These are phyloP conservation scores for Coemansia linderi DNA, from an alignment of 371 early-diverging fungal species.

Conservation along the genomic window DNA sequence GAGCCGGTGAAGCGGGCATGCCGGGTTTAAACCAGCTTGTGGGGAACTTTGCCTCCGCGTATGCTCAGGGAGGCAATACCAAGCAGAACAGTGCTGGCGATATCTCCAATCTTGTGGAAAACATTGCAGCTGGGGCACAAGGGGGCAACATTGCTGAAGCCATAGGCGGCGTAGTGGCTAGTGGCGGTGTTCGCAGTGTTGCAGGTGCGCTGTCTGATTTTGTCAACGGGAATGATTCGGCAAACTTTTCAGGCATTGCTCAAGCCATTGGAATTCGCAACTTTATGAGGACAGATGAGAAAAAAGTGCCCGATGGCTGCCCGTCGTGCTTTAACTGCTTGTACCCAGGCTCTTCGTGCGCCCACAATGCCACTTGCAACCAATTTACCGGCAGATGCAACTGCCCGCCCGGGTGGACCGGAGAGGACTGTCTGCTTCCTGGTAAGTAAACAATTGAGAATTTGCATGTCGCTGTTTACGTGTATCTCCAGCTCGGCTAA, in stretches of 20 bases:
- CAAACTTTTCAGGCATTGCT: slow-evolving; percentile 27
- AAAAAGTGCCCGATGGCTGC: slow-evolving; percentile 59
- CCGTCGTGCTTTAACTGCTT: slow-evolving; percentile 87
- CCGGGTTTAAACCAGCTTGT: slow-evolving; percentile 2
- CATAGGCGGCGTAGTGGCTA: not conserved
- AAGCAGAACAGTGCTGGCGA: not conserved
- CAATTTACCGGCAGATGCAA: slow-evolving; percentile 77
- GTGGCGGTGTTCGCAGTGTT: slow-evolving; percentile 14
- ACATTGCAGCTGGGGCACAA: not conserved
- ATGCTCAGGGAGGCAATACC: not conserved
- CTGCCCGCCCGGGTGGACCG: slow-evolving; percentile 88
- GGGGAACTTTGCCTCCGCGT: not conserved
- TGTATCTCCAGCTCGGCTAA: not conserved
- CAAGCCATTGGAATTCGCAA: slow-evolving; percentile 46
- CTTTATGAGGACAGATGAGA: slow-evolving; percentile 34
- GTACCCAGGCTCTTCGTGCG: slow-evolving; percentile 71
- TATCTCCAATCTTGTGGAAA: not conserved
- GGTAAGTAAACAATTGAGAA: slow-evolving; percentile 56
- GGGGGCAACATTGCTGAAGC: not conserved
- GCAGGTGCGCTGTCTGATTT: slow-evolving; percentile 26
- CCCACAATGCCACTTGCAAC: slow-evolving; percentile 80
- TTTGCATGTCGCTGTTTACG: not conserved
- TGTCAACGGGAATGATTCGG: slow-evolving; percentile 41
- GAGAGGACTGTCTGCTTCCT: slow-evolving; percentile 81
- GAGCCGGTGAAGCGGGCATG: not conserved